Evolutionary conservation across 306 rosid species (phyloP).

Genomic region (Trifolium fragiferum): DNA sequence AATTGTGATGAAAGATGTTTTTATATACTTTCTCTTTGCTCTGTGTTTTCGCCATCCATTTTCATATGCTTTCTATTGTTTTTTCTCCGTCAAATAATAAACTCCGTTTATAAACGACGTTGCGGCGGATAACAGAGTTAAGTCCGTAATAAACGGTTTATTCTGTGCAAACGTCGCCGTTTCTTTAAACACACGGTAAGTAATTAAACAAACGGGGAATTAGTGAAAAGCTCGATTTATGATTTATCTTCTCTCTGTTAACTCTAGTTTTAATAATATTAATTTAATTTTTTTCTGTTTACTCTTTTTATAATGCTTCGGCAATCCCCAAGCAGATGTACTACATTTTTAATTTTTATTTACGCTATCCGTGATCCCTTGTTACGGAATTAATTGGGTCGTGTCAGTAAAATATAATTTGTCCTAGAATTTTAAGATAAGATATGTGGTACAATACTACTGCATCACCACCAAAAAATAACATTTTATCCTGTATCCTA

Average conservation of each 20-base stretch:
- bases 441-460: neutral
- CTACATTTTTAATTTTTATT: neutral
- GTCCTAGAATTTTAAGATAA: neutral
- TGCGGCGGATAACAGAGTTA: slow-evolving; percentile 68
- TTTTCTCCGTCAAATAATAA: slow-evolving; percentile 52
- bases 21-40: slow-evolving; percentile 53
- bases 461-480: no score
- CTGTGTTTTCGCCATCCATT: slow-evolving; percentile 40
- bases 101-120: slow-evolving; percentile 64
- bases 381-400: slow-evolving; percentile 15
- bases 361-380: slow-evolving; percentile 5
- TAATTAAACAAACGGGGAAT: neutral
- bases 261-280: no score
- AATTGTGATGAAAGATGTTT: slow-evolving; percentile 49
- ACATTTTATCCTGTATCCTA: no score
- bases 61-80: slow-evolving; percentile 12
- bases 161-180: slow-evolving; percentile 46
- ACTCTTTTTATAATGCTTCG: slow-evolving; percentile 32
- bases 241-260: neutral
- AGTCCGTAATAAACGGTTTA: slow-evolving; percentile 27
- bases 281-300: neutral
- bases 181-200: slow-evolving; percentile 30
- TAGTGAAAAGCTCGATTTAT: neutral
- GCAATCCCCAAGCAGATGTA: slow-evolving; percentile 47
- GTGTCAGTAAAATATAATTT: slow-evolving; percentile 4